phyloP scores from a whole-genome alignment of 169 alveolate species.

The Plasmodium blacklocki region DNA sequence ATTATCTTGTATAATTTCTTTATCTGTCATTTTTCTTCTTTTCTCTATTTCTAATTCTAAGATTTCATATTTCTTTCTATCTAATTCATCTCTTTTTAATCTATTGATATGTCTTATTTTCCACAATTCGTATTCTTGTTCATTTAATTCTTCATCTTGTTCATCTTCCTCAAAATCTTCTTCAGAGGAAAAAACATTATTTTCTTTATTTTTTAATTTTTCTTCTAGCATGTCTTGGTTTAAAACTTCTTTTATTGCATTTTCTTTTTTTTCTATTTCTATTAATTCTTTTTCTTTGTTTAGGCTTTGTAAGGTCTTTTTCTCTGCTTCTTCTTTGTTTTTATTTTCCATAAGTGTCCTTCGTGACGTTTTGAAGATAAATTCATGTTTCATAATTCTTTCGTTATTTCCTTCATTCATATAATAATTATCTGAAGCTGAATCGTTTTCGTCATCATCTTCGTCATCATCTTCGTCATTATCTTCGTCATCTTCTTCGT shows the following conservation, averaged over 20 bases:
- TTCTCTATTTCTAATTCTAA: constrained; percentile 55
- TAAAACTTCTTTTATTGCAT: constrained; percentile 43
- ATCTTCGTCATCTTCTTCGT: not conserved
- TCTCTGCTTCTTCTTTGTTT: constrained; percentile 26
- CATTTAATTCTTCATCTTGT: constrained; percentile 60
- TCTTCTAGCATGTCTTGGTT: constrained; percentile 43
- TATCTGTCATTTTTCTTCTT: constrained; percentile 57
- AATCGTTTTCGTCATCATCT: constrained; percentile 10
- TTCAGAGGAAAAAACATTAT: constrained; percentile 51
- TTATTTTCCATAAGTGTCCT: constrained; percentile 25
- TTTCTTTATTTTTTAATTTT: constrained; percentile 39
- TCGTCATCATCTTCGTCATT: constrained; percentile 16
- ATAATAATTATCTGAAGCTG: constrained; percentile 6
- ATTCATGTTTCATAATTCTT: constrained; percentile 42
- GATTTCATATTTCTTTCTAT: constrained; percentile 77
- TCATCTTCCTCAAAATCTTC: constrained; percentile 75
- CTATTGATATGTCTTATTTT: constrained; percentile 85
- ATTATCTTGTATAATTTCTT: constrained; percentile 58
- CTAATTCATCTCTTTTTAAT: constrained; percentile 83
- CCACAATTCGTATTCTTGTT: constrained; percentile 84
- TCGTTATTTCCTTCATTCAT: constrained; percentile 15
- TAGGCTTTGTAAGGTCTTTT: not conserved
- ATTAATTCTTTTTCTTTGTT: constrained; percentile 33
- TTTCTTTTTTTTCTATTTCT: constrained; percentile 63
- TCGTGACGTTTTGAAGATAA: constrained; percentile 15